Evolutionary conservation across 2,329 filamentous ascomycete species (phyloP), one percentile per base, ranked within the genome.

Genomic region (Cercospora zeina): DNA sequence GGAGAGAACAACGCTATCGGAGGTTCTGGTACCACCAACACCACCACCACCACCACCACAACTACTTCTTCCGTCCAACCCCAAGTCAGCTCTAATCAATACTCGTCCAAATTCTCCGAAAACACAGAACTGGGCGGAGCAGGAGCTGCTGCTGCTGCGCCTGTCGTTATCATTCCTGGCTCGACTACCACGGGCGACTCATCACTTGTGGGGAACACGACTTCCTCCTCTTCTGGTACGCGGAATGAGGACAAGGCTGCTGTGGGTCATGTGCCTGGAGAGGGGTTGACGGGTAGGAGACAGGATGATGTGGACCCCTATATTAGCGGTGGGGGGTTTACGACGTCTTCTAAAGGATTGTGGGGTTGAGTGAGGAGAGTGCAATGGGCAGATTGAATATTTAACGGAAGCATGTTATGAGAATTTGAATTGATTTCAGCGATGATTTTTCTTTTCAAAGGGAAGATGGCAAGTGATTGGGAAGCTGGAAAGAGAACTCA

Each of bases 71-170:
- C 42, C 24, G n/a, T 21, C 7, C 42, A 49, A 27, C 42, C 19
- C 2, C 21, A 13, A 11, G 5, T 21, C 42, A 13, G 14, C 3
- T 6, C 42, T 13, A 49, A 49, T 10, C 42, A 24, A 13, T 27
- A 27, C 1, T 49, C 42, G 42, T 49, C 42, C 42, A 49, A 24
- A 49, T 49, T 49, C 11, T 49, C 42, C 21, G 42, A 49, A 4
- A 24, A 30, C 4, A 49, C 42, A 5, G 42, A 24, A 8, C 11
- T 74, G 0, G 74, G 69, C 50, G 73, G 74, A 60, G 77, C 77
- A 13, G 68, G 70, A 56, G 76, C 75, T 2, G 59, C 67, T 9
- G 75, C 75, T 14, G 77, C 42, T 1, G 42, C 42, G 4, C 42
- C 42, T 4, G 42, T 11, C 10, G 14, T 34, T 8, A 4, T 31